Percentiles rank a stretch among this genome's conserved stretches.
phyloP scores from a whole-genome alignment of 495 filamentous ascomycete genomes.

The Terfezia boudieri region DNA sequence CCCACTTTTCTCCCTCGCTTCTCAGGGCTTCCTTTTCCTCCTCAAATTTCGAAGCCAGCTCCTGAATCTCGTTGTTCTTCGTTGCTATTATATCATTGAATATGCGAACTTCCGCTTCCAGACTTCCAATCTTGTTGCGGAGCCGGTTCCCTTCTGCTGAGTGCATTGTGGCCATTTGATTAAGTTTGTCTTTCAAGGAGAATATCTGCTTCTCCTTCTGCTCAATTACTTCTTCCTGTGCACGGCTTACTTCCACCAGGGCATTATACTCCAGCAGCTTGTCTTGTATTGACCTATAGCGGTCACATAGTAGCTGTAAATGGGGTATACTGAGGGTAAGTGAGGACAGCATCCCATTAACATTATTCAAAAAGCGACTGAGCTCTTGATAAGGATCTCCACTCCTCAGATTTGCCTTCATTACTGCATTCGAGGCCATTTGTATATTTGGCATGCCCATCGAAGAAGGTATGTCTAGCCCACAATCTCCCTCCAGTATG shows the following conservation, averaged over 20 bases:
- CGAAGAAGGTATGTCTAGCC: no score
- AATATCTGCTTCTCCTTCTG: slow-evolving; percentile 34
- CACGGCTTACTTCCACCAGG: background rate
- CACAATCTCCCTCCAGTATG: no score
- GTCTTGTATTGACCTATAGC: slow-evolving; percentile 11
- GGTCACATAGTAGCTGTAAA: slow-evolving; percentile 16
- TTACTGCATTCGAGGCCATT: no score
- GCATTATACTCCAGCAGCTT: slow-evolving; percentile 11
- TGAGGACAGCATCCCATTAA: slow-evolving; percentile 12
- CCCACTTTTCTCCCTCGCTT: slow-evolving; percentile 24
- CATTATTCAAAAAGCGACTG: slow-evolving; percentile 13
- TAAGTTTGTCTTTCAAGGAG: slow-evolving; percentile 29
- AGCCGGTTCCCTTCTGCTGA: slow-evolving; percentile 27
- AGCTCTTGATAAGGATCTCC: slow-evolving; percentile 14
- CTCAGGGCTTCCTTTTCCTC: slow-evolving; percentile 26
- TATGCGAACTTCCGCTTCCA: slow-evolving; percentile 34
- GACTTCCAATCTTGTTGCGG: slow-evolving; percentile 28
- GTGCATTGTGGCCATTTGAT: slow-evolving; percentile 28
- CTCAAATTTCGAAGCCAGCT: slow-evolving; percentile 28
- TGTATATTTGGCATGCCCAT: no score
- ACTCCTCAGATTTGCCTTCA: no score
- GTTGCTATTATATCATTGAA: slow-evolving; percentile 31
- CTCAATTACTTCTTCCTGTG: slow-evolving; percentile 16
- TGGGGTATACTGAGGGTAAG: slow-evolving; percentile 13
- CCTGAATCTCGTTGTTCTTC: slow-evolving; percentile 24